Base-by-base conservation (phyloP, 495 filamentous ascomycete genomes). In the Trypethelium eluteriae region DNA sequence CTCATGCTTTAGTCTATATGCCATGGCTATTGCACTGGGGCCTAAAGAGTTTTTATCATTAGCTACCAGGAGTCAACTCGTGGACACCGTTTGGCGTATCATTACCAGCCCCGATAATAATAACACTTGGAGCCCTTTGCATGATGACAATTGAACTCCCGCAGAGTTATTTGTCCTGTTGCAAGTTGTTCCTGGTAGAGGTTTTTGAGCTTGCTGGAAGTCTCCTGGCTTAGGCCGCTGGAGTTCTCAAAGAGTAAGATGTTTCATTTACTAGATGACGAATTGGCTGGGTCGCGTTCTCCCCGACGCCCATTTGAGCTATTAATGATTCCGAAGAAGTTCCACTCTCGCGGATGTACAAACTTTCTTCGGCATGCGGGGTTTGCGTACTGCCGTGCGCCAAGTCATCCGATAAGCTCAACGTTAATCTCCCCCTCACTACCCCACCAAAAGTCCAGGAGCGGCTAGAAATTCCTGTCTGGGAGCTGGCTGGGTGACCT, bases 11-110 rank as follows among this genome's bases (percentile, higher is more conserved):
- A 75, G 50, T 25, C 11, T 41, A 59, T 74, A 64, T 2, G 68
- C 72, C 72, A 75, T 71, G 10, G 72, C 66, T 36, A 75, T 74
- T 5, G 72, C 73, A 1, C 72, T 64, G 4, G 70, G 70, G 9
- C 49, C 49, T 53, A 46, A 18, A 14, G 49, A 53, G 25, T 18
- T 16, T 18, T 11, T 0, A 53, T 53, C 5, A 18, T 53, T 5
- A 53, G 16, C 16, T 14, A 18, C 1, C 25, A 18, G 49, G 10
- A 14, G 7, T 53, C 10, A 5, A 53, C 9, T 18, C 25, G 14
- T 11, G 12, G 5, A 16, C 49, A 18, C 2, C 0, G 25, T 18
- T 11, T 5, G 16, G 5, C 5, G 49, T 14, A 5, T 11, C 25
- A 1, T 53, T 18, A 38, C 66, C 66, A 18, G 66, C 66, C 14